Evolutionary conservation across 805 yeast genomes (phyloP).

Genomic region (Lipomyces starkeyi): DNA sequence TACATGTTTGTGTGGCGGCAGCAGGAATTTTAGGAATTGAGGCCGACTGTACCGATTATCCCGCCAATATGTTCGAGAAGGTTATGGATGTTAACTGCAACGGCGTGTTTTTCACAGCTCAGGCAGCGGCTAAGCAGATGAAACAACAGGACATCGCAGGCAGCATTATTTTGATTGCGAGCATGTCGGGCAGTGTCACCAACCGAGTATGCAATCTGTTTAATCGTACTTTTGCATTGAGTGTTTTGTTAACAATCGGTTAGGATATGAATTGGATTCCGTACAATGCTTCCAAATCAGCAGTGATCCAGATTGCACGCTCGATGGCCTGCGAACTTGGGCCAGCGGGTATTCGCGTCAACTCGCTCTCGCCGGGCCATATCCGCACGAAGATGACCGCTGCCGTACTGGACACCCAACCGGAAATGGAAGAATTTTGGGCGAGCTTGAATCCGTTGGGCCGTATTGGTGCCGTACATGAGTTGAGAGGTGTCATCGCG

Average conservation of each 20-base stretch:
- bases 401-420: conserved; percentile 53
- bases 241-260: background rate
- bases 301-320: conserved; percentile 65
- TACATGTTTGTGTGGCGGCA: conserved; percentile 73
- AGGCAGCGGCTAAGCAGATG: conserved; percentile 65
- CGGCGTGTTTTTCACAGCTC: conserved; percentile 74
- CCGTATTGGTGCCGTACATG: conserved; percentile 67
- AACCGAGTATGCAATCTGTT: conserved; percentile 68
- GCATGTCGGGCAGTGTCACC: conserved; percentile 77
- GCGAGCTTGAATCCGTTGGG: conserved; percentile 59
- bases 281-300: conserved; percentile 76
- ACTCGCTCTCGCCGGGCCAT: conserved; percentile 76
- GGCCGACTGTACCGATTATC: conserved; percentile 60
- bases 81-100: conserved; percentile 71
- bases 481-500: conserved; percentile 68
- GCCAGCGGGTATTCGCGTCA: conserved; percentile 66
- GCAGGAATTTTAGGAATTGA: conserved; percentile 63
- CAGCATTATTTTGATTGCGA: conserved; percentile 73
- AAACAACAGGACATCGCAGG: conserved; percentile 67
- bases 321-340: conserved; percentile 78
- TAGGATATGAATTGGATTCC: conserved; percentile 46
- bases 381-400: conserved; percentile 54
- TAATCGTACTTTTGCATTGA: background rate
- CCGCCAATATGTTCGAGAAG: conserved; percentile 64
- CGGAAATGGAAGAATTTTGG: conserved; percentile 52